These are phyloP conservation scores for Aspergillus caelatus DNA, from an alignment of 2,329 filamentous ascomycete species.

Conservation along the genomic window DNA sequence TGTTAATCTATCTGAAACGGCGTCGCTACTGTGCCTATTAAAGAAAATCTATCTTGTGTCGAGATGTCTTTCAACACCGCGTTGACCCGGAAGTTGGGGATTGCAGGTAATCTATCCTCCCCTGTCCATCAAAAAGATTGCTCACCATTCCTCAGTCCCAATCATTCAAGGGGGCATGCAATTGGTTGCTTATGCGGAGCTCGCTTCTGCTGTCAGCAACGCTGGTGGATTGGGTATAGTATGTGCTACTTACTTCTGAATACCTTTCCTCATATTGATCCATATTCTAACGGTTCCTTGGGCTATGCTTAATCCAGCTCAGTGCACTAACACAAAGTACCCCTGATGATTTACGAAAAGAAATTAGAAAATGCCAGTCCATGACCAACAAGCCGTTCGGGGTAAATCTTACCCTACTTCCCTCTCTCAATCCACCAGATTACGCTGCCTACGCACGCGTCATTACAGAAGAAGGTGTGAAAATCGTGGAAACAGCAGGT, in stretches of 20 bases:
- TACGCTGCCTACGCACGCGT: constrained; percentile 90
- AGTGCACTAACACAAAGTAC: constrained; percentile 81
- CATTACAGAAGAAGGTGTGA: constrained; percentile 89
- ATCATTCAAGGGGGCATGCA: constrained; percentile 58
- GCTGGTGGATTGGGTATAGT: constrained; percentile 57
- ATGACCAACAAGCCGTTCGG: constrained; percentile 71
- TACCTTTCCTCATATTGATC: not conserved
- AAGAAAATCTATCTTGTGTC: too few relatives aligned
- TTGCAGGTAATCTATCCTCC: too few relatives aligned
- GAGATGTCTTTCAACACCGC: too few relatives aligned
- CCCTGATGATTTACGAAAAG: constrained; percentile 86
- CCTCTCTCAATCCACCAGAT: constrained; percentile 84
- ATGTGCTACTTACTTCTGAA: constrained; percentile 20
- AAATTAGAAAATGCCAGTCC: constrained; percentile 82
- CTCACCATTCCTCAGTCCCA: constrained; percentile 38
- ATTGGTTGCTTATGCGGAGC: constrained; percentile 58
- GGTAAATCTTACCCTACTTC: constrained; percentile 93
- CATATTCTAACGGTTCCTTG: too few relatives aligned
- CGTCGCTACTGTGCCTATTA: accelerated
- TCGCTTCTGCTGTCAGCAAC: constrained; percentile 56
- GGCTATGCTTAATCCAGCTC: constrained; percentile 33
- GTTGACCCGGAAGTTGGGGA: too few relatives aligned
- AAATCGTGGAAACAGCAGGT: constrained; percentile 89
- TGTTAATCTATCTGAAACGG: too few relatives aligned
- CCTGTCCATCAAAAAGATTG: too few relatives aligned